phyloP scores from a whole-genome alignment of 192 early-diverging fungal genomes.

The Coemansia sp. region DNA sequence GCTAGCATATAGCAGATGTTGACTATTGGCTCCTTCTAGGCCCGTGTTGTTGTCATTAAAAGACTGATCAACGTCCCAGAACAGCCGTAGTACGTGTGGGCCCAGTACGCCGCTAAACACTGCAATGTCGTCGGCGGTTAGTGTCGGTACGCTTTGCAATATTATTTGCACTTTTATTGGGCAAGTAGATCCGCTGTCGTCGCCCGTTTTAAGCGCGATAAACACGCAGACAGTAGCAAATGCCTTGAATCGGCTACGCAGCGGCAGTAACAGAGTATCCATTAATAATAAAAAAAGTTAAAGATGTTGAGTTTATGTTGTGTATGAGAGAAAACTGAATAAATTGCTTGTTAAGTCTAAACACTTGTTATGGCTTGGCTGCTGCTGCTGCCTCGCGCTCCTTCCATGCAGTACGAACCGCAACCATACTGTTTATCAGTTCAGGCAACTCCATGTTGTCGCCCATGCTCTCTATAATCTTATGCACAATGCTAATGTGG shows the following conservation, averaged over 20 bases:
- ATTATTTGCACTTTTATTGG: conserved; percentile 17
- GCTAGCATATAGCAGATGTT: neutral
- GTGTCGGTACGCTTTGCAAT: neutral
- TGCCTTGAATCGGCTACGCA: conserved; percentile 12
- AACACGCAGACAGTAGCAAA: conserved; percentile 37
- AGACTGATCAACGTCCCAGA: conserved; percentile 10
- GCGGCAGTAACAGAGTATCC: neutral
- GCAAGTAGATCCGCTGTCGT: neutral
- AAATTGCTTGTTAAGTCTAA: neutral
- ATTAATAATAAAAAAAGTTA: neutral
- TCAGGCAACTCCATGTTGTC: conserved; percentile 63
- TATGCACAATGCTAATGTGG: conserved; percentile 61
- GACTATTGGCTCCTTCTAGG: too few species aligned
- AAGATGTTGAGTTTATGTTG: too few species aligned
- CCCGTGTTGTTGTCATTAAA: neutral
- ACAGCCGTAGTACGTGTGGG: conserved; percentile 15
- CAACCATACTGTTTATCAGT: conserved; percentile 7
- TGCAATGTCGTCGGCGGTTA: conserved; percentile 22
- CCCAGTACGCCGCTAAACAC: conserved; percentile 24
- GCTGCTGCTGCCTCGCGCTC: conserved; percentile 12
- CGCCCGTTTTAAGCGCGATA: conserved; percentile 7
- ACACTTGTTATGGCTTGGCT: conserved; percentile 7
- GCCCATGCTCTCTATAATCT: conserved; percentile 68
- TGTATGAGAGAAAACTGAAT: too few species aligned
- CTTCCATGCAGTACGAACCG: conserved; percentile 29